Evolutionary conservation across 2,329 filamentous ascomycete genomes (phyloP).

Genomic region (Colletotrichum lupini): DNA sequence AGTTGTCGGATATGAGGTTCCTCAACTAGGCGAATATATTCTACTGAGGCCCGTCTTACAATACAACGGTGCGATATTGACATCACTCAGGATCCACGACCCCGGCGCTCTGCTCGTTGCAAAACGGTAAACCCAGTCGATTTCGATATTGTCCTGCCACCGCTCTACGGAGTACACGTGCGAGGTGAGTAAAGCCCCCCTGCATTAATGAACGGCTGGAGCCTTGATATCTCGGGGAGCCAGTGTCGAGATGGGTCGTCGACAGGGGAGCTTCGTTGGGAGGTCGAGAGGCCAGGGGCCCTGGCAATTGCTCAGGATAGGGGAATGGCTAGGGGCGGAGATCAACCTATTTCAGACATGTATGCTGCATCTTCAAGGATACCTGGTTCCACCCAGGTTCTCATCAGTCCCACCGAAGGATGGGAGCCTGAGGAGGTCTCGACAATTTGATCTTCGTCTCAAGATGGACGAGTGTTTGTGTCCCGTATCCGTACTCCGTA

Average conservation of each 20-base stretch:
- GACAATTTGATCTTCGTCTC: background rate
- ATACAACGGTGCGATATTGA: slow-evolving; percentile 24
- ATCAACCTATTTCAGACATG: slow-evolving; percentile 33
- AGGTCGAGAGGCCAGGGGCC: background rate
- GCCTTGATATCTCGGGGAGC: slow-evolving; percentile 1
- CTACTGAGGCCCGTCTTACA: slow-evolving; percentile 11
- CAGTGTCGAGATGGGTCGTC: slow-evolving; percentile 18
- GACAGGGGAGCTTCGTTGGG: slow-evolving; percentile 18
- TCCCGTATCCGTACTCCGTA: too few species aligned
- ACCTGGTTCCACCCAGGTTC: background rate
- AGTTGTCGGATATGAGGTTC: background rate
- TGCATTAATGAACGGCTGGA: slow-evolving; percentile 25
- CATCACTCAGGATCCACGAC: slow-evolving; percentile 24
- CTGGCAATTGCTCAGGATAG: slow-evolving; percentile 1
- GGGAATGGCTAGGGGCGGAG: slow-evolving; percentile 28
- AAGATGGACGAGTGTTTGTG: background rate
- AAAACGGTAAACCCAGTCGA: slow-evolving; percentile 19
- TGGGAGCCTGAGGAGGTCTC: background rate
- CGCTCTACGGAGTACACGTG: background rate
- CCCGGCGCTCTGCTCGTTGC: slow-evolving; percentile 3
- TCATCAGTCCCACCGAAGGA: background rate
- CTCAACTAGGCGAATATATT: background rate
- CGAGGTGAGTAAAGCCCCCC: slow-evolving; percentile 9
- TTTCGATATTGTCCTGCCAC: slow-evolving; percentile 30
- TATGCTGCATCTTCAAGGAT: slow-evolving; percentile 24